Conservation (phyloP, 371 early-diverging fungal genomes). For the Nematocida sp. region DNA sequence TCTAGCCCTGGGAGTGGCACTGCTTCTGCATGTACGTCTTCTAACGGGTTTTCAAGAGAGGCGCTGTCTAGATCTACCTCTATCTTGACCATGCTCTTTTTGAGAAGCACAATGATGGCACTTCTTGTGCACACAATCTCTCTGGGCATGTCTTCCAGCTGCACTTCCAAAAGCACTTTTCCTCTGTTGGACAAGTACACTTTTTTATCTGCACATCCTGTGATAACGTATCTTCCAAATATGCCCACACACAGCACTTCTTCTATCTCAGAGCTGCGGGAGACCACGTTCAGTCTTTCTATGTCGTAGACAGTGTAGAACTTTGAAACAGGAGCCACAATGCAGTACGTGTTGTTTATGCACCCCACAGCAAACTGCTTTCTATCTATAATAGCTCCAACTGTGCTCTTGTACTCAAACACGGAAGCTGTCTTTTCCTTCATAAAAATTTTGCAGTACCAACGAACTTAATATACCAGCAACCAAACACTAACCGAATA, state of each 20-base stretch:
- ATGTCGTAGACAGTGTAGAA: conserved; percentile 27
- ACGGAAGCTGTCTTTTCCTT: background rate
- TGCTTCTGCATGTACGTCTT: too few relatives aligned
- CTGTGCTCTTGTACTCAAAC: conserved; percentile 32
- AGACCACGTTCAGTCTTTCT: conserved; percentile 8
- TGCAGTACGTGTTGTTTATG: conserved; percentile 33
- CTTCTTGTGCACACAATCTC: background rate
- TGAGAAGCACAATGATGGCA: background rate
- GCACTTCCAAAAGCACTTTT: background rate
- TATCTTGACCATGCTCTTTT: background rate
- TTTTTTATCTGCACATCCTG: background rate
- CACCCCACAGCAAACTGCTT: conserved; percentile 6
- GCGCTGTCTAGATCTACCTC: background rate
- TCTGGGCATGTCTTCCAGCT: background rate
- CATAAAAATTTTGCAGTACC: conserved; percentile 42
- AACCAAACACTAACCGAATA: too few relatives aligned
- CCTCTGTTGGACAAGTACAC: conserved; percentile 31
- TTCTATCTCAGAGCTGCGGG: background rate
- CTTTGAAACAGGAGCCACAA: conserved; percentile 16
- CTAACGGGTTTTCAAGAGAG: too few relatives aligned
- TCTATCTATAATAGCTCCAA: conserved; percentile 20
- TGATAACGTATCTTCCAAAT: conserved; percentile 21
- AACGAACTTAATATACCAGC: too few relatives aligned
- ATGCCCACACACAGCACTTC: background rate
- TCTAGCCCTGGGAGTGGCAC: conserved; percentile 4